Evolutionary conservation across 768 basidiomycete species (phyloP).

Genomic region (Cystobasidium onofrii): DNA sequence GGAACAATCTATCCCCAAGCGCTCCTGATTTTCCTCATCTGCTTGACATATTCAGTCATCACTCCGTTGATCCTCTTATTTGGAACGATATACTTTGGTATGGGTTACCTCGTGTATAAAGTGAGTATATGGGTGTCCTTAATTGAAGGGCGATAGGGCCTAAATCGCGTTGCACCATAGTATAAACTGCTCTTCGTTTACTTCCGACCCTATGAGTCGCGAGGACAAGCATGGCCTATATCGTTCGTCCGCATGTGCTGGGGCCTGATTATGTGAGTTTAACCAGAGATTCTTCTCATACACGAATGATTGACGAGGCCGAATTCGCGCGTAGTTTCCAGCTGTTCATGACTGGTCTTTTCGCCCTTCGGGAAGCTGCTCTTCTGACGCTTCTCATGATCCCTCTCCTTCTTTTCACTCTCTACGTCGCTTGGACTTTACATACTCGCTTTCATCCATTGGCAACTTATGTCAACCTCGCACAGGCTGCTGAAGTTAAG

Average conservation of each 20-base stretch:
- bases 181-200: constrained; percentile 52
- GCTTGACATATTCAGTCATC: constrained; percentile 86
- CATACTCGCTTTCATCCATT: constrained; percentile 61
- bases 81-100: constrained; percentile 91
- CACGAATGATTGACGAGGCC: too few species aligned
- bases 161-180: too few species aligned
- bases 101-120: constrained; percentile 93
- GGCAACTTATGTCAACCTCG: constrained; percentile 73
- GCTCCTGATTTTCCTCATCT: constrained; percentile 90
- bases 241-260: constrained; percentile 85
- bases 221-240: constrained; percentile 95
- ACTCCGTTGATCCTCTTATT: constrained; percentile 92
- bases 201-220: constrained; percentile 96
- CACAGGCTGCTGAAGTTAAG: constrained; percentile 79
- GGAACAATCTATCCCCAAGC: constrained; percentile 95
- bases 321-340: constrained; percentile 61
- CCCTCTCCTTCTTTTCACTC: constrained; percentile 66
- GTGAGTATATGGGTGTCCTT: constrained; percentile 2
- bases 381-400: constrained; percentile 58
- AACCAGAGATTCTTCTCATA: neutral
- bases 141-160: too few species aligned
- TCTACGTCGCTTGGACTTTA: constrained; percentile 73
- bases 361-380: constrained; percentile 61
- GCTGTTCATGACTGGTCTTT: constrained; percentile 93
- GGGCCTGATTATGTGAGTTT: constrained; percentile 63